A percentile compares a stretch with the other conserved stretches of the same genome.
These are phyloP conservation scores for Chrysoporthe cubensis DNA, from an alignment of 2,329 filamentous ascomycete species.

Conservation along the genomic window DNA sequence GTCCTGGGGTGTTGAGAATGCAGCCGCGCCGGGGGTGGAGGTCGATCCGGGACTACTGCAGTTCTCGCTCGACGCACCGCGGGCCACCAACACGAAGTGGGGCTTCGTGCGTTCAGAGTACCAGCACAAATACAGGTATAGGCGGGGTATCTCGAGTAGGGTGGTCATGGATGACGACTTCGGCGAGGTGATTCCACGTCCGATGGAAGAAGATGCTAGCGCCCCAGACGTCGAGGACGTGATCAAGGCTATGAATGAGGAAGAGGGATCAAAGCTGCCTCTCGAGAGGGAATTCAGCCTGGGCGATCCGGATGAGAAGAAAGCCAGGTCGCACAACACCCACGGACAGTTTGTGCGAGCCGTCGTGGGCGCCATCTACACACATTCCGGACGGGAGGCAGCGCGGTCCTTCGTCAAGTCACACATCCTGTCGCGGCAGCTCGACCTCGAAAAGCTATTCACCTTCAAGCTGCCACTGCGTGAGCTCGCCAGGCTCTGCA, in stretches of 20 bases:
- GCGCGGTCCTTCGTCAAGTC: slow-evolving; percentile 81
- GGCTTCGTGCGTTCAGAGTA: slow-evolving; percentile 55
- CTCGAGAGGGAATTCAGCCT: slow-evolving; percentile 26
- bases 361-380: slow-evolving; percentile 80
- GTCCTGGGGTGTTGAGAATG: slow-evolving; percentile 91
- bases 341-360: slow-evolving; percentile 78
- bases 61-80: slow-evolving; percentile 60
- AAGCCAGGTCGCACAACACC: slow-evolving; percentile 38
- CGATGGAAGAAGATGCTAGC: slow-evolving; percentile 8
- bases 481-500: slow-evolving; percentile 82
- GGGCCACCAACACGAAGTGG: slow-evolving; percentile 52
- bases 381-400: slow-evolving; percentile 79
- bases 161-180: slow-evolving; percentile 85
- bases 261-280: slow-evolving; percentile 26
- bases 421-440: slow-evolving; percentile 79
- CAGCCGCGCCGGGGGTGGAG: slow-evolving; percentile 84
- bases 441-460: slow-evolving; percentile 80
- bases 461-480: slow-evolving; percentile 81
- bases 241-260: slow-evolving; percentile 32
- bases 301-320: slow-evolving; percentile 35
- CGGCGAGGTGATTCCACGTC: slow-evolving; percentile 61
- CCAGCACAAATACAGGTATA: slow-evolving; percentile 55
- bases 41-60: slow-evolving; percentile 92
- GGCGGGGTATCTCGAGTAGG: slow-evolving; percentile 74
- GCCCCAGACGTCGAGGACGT: slow-evolving; percentile 31